Evolutionary conservation across 2,329 filamentous ascomycete species (phyloP).

Genomic region (Neospermospora avenae): DNA sequence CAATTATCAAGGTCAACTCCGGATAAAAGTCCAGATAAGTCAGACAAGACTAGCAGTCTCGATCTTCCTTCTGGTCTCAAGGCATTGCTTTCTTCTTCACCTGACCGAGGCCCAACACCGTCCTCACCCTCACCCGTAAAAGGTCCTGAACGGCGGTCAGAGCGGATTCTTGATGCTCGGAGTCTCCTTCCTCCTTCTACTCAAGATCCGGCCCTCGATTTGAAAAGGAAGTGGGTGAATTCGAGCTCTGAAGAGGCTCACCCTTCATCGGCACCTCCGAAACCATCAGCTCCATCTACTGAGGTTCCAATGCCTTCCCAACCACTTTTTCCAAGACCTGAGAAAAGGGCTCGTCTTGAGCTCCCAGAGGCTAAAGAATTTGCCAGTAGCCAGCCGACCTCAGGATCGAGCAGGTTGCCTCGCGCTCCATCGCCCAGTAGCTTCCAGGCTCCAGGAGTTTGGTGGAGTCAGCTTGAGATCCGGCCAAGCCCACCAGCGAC

Average conservation of each 20-base stretch:
- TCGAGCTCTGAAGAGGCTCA: constrained; percentile 7
- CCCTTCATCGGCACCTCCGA: constrained; percentile 13
- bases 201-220: constrained; percentile 9
- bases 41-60: background rate
- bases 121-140: constrained; percentile 16
- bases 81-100: background rate
- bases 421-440: background rate
- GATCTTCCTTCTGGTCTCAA: background rate
- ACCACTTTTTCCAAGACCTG: background rate
- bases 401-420: background rate
- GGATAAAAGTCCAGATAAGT: background rate
- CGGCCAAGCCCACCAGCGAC: constrained; percentile 51
- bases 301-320: background rate
- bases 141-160: background rate
- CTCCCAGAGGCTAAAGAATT: background rate
- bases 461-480: constrained; percentile 43
- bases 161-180: background rate
- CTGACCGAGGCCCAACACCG: background rate
- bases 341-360: constrained; percentile 9
- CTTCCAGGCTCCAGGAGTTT: constrained; percentile 4
- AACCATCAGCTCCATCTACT: background rate
- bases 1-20: background rate
- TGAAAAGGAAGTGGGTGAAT: constrained; percentile 16
- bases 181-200: constrained; percentile 1
- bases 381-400: background rate